These are phyloP conservation scores for Escallonia herrerae DNA, from an alignment of 129 eudicot species.

Conservation along the genomic window DNA sequence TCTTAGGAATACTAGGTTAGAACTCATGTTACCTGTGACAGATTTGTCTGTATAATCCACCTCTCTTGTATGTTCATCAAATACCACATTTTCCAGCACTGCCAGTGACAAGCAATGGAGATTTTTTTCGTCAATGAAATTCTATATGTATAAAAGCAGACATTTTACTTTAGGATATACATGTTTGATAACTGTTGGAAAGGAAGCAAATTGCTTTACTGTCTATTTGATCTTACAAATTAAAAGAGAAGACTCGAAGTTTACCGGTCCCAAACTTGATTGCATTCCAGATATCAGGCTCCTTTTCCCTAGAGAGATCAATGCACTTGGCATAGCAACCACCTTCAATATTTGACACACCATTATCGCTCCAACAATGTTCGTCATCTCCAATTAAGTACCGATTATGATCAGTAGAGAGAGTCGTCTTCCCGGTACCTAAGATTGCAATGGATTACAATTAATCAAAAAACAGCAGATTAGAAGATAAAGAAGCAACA, in stretches of 20 bases:
- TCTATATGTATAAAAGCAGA: too few species aligned
- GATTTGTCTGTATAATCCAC: slow-evolving; percentile 77
- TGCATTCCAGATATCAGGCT: slow-evolving; percentile 98
- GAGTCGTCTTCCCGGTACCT: slow-evolving; percentile 97
- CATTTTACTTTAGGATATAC: too few species aligned
- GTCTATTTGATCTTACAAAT: not conserved
- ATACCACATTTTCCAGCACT: slow-evolving; percentile 90
- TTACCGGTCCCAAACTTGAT: slow-evolving; percentile 97
- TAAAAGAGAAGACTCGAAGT: not conserved
- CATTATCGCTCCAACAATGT: slow-evolving; percentile 93
- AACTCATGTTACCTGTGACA: slow-evolving; percentile 54
- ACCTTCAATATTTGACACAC: slow-evolving; percentile 94
- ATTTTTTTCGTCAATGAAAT: not conserved
- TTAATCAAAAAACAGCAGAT: not conserved
- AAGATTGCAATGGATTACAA: not conserved
- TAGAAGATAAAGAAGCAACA: not conserved
- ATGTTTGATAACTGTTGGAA: too few species aligned
- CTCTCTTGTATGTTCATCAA: slow-evolving; percentile 81
- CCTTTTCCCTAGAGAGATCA: slow-evolving; percentile 85
- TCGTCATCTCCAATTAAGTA: slow-evolving; percentile 91
- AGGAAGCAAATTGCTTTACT: too few species aligned
- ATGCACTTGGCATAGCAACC: slow-evolving; percentile 99
- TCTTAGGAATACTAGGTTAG: not conserved
- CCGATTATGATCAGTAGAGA: slow-evolving; percentile 95
- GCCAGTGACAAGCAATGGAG: slow-evolving; percentile 6